Conservation (phyloP, 345 rosid genomes). For the Capsella bursapastoris region DNA sequence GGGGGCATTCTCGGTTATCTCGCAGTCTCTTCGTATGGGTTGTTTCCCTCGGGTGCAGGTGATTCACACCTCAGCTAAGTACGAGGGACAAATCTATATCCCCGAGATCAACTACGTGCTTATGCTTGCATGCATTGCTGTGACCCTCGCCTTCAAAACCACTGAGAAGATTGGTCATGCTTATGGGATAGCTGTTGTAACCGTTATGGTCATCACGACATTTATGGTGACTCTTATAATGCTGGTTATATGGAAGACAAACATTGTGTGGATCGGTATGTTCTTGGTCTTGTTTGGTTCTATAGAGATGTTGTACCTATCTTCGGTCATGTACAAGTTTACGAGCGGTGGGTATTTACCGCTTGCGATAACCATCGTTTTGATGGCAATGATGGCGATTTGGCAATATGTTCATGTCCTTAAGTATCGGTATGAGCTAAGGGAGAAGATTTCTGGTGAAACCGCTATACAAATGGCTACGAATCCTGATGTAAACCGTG, state of each 20-base stretch:
- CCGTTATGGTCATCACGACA: conserved; percentile 72
- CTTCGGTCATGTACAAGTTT: conserved; percentile 67
- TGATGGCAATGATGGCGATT: conserved; percentile 60
- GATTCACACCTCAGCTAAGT: conserved; percentile 74
- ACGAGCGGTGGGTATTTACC: conserved; percentile 67
- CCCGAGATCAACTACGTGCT: conserved; percentile 82
- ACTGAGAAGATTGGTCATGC: conserved; percentile 75
- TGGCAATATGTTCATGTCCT: conserved; percentile 69
- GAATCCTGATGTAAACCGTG: conserved; percentile 48
- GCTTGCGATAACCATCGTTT: conserved; percentile 46
- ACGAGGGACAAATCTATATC: conserved; percentile 86
- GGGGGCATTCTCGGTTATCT: conserved; percentile 65
- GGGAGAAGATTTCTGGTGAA: conserved; percentile 61
- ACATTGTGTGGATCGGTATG: conserved; percentile 44
- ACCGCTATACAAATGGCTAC: conserved; percentile 48
- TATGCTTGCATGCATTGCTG: conserved; percentile 69
- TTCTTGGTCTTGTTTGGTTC: conserved; percentile 50
- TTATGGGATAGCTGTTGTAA: conserved; percentile 77
- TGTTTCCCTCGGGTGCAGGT: conserved; percentile 87
- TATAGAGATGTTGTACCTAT: conserved; percentile 54
- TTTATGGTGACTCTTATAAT: conserved; percentile 62
- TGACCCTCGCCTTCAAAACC: conserved; percentile 55
- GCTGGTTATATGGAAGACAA: conserved; percentile 75
- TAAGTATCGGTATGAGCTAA: conserved; percentile 59
- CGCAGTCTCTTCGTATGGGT: conserved; percentile 64